Evolutionary conservation across 2,329 filamentous ascomycete species (phyloP), one percentile per base, ranked within the genome.

Genomic region (Pyrenochaeta sp.): DNA sequence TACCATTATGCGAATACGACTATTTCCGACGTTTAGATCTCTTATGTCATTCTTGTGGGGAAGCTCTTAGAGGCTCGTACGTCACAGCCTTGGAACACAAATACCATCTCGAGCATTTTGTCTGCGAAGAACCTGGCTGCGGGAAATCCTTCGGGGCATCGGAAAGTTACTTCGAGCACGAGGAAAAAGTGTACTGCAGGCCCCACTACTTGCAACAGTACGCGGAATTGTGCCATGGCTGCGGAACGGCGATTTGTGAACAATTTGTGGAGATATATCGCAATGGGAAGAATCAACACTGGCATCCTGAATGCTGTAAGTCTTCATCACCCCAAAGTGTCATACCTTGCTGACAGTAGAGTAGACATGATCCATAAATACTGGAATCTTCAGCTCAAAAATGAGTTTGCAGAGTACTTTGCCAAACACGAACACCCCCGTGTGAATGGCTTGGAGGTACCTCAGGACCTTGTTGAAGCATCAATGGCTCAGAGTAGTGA

Each of bases 1-100:
- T 40, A 12, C 37, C 37, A 17, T 18, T 40, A 12, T 40, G 37
- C 90, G 37, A 40, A 21, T 4, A 3, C 31, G 94, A 98, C 77
- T 97, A 97, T 76, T 98, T 98, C 77, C 86, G 91, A 67, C 87
- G 94, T 56, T 85, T 98, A 17, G 91, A 92, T 58, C 83, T 98
- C 33, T 83, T 98, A 39, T 98, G 94, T 75, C 89, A 90, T 75
- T 87, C 93, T 59, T 98, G 94, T 74, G 91, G 92, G 63, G 91
- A 91, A 51, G 94, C 94, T 37, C 83, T 98, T 15, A 89, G 94
- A 60, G 94, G 93, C 39, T 97, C 93, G 5, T 98, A 98, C 77
- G 97, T 98, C 72, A 97, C 94, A 12, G 94, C 94, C 5, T 83
- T 97, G 48, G 93, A 97, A 64, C 90, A 91, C 67, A 98, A 98